These are phyloP conservation scores for Elaeis oleifera DNA, from an alignment of 202 grass and related monocot species.

Conservation along the genomic window DNA sequence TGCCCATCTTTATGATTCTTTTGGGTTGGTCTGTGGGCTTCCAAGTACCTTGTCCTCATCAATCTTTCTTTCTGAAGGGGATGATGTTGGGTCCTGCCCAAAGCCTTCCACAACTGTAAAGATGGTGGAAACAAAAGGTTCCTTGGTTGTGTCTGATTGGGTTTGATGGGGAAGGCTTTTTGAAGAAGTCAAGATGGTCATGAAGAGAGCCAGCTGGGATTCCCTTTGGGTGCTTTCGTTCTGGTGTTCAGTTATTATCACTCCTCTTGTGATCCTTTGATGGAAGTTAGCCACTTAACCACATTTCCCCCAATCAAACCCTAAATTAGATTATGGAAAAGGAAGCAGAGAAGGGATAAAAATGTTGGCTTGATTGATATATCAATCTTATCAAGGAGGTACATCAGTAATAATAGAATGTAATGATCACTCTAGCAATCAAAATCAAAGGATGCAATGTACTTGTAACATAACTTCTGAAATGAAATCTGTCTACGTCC, in stretches of 20 bases:
- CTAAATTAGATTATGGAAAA: no score
- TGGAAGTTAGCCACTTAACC: no score
- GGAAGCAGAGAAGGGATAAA: no score
- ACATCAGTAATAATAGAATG: no score
- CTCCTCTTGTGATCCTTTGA: no score
- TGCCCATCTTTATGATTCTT: not conserved
- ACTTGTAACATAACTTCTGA: no score
- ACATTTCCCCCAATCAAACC: no score
- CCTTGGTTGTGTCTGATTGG: not conserved
- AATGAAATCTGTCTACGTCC: not conserved
- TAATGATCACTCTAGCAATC: no score
- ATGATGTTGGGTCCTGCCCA: not conserved
- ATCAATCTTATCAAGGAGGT: no score
- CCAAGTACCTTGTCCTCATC: not conserved
- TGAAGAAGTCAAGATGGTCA: no score
- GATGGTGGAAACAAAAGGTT: not conserved
- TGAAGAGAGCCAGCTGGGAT: not conserved
- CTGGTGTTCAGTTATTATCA: not conserved
- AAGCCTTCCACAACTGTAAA: slow-evolving; percentile 6
- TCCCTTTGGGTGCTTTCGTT: not conserved
- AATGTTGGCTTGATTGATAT: no score
- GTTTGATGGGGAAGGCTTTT: not conserved
- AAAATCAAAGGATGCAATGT: no score
- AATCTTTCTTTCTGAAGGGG: not conserved
- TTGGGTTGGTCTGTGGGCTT: not conserved